Conservation (phyloP, 805 yeast genomes). For the Maudiozyma bulderi region DNA sequence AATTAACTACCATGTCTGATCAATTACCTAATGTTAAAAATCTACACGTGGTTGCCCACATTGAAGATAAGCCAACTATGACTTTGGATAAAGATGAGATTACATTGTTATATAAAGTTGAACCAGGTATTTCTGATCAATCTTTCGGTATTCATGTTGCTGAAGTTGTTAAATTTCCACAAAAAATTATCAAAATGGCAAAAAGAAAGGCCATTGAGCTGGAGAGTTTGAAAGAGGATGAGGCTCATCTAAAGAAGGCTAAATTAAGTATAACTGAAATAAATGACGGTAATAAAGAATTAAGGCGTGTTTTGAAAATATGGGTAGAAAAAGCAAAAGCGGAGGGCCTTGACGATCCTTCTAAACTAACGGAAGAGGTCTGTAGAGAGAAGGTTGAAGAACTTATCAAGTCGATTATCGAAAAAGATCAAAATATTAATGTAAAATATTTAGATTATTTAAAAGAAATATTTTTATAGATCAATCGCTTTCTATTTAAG, state of each 20-base stretch:
- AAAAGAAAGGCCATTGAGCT: constrained; percentile 86
- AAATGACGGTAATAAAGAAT: constrained; percentile 37
- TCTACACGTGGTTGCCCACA: constrained; percentile 88
- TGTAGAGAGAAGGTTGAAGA: constrained; percentile 19
- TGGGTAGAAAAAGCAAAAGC: constrained; percentile 43
- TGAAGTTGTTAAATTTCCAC: constrained; percentile 87
- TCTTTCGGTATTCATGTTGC: constrained; percentile 98
- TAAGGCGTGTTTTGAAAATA: constrained; percentile 40
- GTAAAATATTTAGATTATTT: constrained; percentile 16
- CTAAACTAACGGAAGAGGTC: constrained; percentile 29
- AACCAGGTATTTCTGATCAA: constrained; percentile 89
- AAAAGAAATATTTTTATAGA: constrained; percentile 12
- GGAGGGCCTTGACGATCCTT: constrained; percentile 17
- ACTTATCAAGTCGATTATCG: constrained; percentile 12
- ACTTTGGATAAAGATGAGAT: constrained; percentile 45
- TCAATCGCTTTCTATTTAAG: not conserved
- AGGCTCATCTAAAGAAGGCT: constrained; percentile 39
- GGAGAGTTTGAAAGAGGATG: constrained; percentile 45
- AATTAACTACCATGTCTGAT: constrained; percentile 71
- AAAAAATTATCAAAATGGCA: constrained; percentile 87
- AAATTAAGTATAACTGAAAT: constrained; percentile 44
- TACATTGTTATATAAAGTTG: constrained; percentile 86
- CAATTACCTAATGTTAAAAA: constrained; percentile 58
- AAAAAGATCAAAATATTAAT: constrained; percentile 7
- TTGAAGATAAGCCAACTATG: constrained; percentile 38